Evolutionary conservation across 345 rosid species (phyloP), one percentile per base, ranked within the genome.

Genomic region (Citropsis articulata): DNA sequence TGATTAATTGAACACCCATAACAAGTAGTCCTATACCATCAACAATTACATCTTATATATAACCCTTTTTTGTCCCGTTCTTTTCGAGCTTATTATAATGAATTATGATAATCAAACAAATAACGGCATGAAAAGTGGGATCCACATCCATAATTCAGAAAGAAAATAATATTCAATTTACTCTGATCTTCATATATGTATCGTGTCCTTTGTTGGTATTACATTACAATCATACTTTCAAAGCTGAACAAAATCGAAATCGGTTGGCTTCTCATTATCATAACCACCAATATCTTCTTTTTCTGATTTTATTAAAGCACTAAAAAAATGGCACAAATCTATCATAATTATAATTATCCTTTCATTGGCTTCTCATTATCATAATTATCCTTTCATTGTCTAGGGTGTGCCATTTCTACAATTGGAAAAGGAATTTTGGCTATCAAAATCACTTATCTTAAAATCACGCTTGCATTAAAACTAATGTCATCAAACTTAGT

Each of bases 181-280:
- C 30, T 13, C 50, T 45, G 18, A 13, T 63, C 6, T 55, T 40
- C 22, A 12, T 2, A 18, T 38, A 2, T 19, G 16, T 22, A 9
- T 64, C 2, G 24, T 50, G 25, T 22, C 9, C 64, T 63, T 63
- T 31, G 63, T 75, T 75, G 78, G 71, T 31, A 48, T 21, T 2
- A 31, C 63, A 65, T 75, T 28, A 66, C 71, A 64, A 65, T 65
- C 63, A 65, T 31, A 31, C 45, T 31, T 21, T 30, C 1, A 10
- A 36, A 73, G 8, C 72, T 19, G 2, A 8, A 55, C 33, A 30
- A 7, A 62, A 24, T 53, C 19, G 21, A 35, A 74, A 74, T 42
- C 22, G 30, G 78, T 75, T 75, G 78, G 63, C 71, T 48, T 75
- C 57, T 65, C 78, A 33, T 48, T 75, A 13, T 75, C 78, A 75